Evolutionary conservation across 169 alveolate species (phyloP).

Genomic region (Cryptosporidium canis): DNA sequence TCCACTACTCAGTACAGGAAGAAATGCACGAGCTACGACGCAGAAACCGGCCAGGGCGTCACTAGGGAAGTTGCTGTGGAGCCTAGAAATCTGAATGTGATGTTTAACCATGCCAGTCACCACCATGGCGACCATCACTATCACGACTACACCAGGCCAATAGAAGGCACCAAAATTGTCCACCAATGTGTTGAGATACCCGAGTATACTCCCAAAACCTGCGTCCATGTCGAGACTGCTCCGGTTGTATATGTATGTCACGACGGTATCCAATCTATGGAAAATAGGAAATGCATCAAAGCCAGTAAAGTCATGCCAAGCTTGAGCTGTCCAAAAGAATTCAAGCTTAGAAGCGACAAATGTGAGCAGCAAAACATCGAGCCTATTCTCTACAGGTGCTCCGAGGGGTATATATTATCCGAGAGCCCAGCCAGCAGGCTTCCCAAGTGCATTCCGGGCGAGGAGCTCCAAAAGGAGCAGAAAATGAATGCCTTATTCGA

Average conservation of each 20-base stretch:
- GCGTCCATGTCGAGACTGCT: slow-evolving; percentile 44
- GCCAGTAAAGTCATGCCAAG: slow-evolving; percentile 1
- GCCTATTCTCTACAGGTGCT: slow-evolving; percentile 18
- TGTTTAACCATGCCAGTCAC: slow-evolving; percentile 11
- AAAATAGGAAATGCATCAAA: slow-evolving; percentile 8
- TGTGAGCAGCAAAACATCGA: slow-evolving; percentile 45
- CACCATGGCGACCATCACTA: slow-evolving; percentile 2
- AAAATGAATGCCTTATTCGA: slow-evolving; percentile 23
- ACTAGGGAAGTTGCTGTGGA: background rate
- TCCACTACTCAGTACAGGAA: slow-evolving; percentile 38
- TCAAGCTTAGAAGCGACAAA: slow-evolving; percentile 5
- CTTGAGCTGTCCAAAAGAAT: slow-evolving; percentile 40
- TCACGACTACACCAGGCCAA: background rate
- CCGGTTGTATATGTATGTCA: slow-evolving; percentile 49
- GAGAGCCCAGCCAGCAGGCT: background rate
- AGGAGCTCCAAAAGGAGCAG: background rate
- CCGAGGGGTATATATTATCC: slow-evolving; percentile 11
- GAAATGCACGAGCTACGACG: slow-evolving; percentile 8
- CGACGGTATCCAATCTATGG: slow-evolving; percentile 20
- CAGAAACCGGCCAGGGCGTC: background rate
- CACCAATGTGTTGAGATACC: slow-evolving; percentile 68
- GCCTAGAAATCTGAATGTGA: slow-evolving; percentile 1
- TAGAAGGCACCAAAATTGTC: slow-evolving; percentile 10
- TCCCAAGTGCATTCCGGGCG: slow-evolving; percentile 35
- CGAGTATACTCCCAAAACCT: slow-evolving; percentile 1